Base-by-base conservation (phyloP, 192 early-diverging fungal genomes). In the Polychytrium aggregatum region DNA sequence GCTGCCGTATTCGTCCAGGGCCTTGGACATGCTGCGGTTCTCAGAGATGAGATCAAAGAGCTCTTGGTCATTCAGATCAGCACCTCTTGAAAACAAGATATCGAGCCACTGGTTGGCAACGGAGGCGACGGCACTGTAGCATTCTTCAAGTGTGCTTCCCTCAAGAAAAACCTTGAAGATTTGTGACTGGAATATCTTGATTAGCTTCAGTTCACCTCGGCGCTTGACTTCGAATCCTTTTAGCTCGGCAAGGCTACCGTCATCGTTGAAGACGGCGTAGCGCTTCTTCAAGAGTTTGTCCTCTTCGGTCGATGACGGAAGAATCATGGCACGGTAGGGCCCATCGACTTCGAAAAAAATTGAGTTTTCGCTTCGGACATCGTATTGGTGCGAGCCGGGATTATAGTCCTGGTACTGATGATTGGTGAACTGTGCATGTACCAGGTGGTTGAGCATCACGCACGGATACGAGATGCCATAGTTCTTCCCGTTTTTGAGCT, bases 271-370 rank as follows among this genome's bases (percentile, higher is more conserved):
- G 10, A 98, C 96, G 4, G 96, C 96, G 54, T 98, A 98, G 11
- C 96, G 79, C 68, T 98, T 98, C 59, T 98, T 98, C 27, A 98
- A 65, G 37, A 97, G 63, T 67, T 94, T 95, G 57, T 97, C 92
- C 45, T 86, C 92, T 61, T 91, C 88, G 31, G 84, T 90, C 46
- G 90, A 93, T 5, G 92, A 74, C 13, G 96, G 96, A 35, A 98
- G 56, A 44, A 98, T 90, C 96, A 98, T 98, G 20, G 92, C 92
- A 33, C 84, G 81, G 60, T 98, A 98, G 21, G 96, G 96, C 8
- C 96, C 96, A 52, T 98, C 92, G 22, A 97, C 92, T 62, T 98
- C 96, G 48, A 98, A 98, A 52, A 98, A 95, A 38, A 98, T 98
- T 64, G 79, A 83, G 72, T 98, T 98, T 49, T 98, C 96, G 48